Evolutionary conservation across 106 monocot species (phyloP), one percentile per base, ranked within the genome.

Genomic region (Gastrodia elata): DNA sequence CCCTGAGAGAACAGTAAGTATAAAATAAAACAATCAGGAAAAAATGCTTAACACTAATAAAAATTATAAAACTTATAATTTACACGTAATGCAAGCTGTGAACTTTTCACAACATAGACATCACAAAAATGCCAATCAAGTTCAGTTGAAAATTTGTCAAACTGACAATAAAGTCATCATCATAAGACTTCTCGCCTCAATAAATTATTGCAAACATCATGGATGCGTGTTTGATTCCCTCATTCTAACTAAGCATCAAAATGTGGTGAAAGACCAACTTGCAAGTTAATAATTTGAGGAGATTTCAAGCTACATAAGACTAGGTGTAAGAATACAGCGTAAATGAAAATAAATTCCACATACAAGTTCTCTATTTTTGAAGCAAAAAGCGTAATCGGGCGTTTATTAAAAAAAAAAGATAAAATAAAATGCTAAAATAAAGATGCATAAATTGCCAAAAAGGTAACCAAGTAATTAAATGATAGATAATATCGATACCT

Each of bases 401-500:
- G n/a, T n/a, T n/a, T n/a, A n/a, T n/a, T n/a, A n/a, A n/a, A n/a
- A n/a, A n/a, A n/a, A n/a, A n/a, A n/a, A n/a, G n/a, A n/a, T n/a
- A n/a, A n/a, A n/a, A n/a, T n/a, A n/a, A n/a, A n/a, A n/a, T n/a
- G n/a, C n/a, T n/a, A 44, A 16, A 44, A 44, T 13, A 44, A 44
- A 44, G 44, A 44, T 44, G 44, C 44, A 44, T 44, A 44, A 44
- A 44, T 44, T 44, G 44, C 14, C 10, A 16, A 44, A 44, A 44
- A 44, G 44, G 11, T 44, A 1, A 44, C 10, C 16, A 57, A 57
- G 22, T 44, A 44, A 44, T 15, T 44, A 44, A 20, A 55, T 55
- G 55, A 22, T n/a, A 20, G 55, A 55, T 22, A 55, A 44, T 44
- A 44, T 44, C 24, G 55, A 25, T 69, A 69, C 61, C 42, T 80